Evolutionary conservation across 768 basidiomycete species (phyloP), one percentile per base, ranked within the genome.

Genomic region (Mycena epipterygia): DNA sequence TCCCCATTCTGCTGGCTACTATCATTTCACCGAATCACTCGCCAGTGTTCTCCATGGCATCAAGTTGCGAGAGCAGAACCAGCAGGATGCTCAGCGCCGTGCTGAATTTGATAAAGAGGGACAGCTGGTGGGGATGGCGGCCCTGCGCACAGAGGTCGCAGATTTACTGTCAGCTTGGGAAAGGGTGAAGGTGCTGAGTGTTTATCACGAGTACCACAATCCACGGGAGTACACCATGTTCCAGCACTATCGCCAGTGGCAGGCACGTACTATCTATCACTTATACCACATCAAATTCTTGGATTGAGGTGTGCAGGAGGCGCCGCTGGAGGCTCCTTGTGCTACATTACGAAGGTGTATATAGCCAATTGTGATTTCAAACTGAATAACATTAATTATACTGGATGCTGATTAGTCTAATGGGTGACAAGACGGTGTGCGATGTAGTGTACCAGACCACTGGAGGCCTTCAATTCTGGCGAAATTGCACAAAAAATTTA

Each of bases 281-380:
- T 13, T 66, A 12, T 57, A 46, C 32, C 30, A 57, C 25, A n/a
- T 57, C 6, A 66, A 66, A 39, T 66, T 66, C 41, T 27, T 66
- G 37, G n/a, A 59, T 5, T 56, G 23, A 33, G 11, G 27, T 12
- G 27, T 27, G 27, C 17, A 5, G 27, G 3, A 21, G 27, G 4
- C 14, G 13, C 12, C 49, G 30, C 19, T 12, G 49, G 13, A 21
- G 49, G 29, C 42, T 19, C 21, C 42, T 32, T 27, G 25, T 17
- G 25, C 25, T 25, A 48, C 3, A 6, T 14, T 44, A n/a, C n/a
- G n/a, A n/a, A n/a, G n/a, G n/a, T 21, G 5, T 44, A 17, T 44
- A 44, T 9, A 44, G 42, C 12, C 5, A 5, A 44, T 44, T 44
- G 8, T 21, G 5, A 5, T 17, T 23, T 2, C 23, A 27, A 48